Percentiles rank a stretch among this genome's conserved stretches.
Evolutionary conservation across 306 rosid species (phyloP).

Genomic region (Sindora glabra): DNA sequence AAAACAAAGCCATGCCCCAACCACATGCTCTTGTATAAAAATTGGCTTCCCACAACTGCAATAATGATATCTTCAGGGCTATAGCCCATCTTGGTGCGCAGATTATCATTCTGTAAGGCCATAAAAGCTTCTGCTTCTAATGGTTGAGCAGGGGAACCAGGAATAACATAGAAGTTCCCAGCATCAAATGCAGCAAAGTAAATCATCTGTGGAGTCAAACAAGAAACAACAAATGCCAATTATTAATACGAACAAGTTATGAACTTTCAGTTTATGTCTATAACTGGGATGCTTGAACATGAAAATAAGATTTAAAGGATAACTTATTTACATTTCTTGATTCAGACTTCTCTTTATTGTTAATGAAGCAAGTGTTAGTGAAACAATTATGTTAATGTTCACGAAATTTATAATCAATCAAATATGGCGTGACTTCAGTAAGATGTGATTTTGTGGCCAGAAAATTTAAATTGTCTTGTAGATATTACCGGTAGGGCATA

Average conservation of each 20-base stretch:
- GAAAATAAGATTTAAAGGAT: neutral
- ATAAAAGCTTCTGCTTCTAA: constrained; percentile 52
- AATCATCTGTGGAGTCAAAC: constrained; percentile 58
- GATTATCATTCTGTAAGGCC: constrained; percentile 37
- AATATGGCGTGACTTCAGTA: neutral
- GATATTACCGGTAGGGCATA: constrained; percentile 80
- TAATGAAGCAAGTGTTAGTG: constrained; percentile 1
- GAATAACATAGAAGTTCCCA: constrained; percentile 84
- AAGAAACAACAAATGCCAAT: constrained; percentile 12
- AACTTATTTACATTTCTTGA: neutral
- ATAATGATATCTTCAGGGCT: constrained; percentile 53
- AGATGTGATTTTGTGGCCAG: neutral
- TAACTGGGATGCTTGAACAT: neutral
- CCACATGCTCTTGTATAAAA: constrained; percentile 86
- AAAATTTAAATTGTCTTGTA: constrained; percentile 8
- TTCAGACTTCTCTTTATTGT: neutral
- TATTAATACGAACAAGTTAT: no score
- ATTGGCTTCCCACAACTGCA: constrained; percentile 84
- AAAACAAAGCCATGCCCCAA: constrained; percentile 84
- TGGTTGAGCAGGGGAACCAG: constrained; percentile 74
- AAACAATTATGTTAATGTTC: neutral
- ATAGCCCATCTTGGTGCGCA: constrained; percentile 54
- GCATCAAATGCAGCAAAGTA: constrained; percentile 73
- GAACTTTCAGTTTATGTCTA: neutral
- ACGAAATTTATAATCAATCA: neutral